phyloP scores from a whole-genome alignment of 1,139 yeast genomes.

The Lodderomyces beijingensis region DNA sequence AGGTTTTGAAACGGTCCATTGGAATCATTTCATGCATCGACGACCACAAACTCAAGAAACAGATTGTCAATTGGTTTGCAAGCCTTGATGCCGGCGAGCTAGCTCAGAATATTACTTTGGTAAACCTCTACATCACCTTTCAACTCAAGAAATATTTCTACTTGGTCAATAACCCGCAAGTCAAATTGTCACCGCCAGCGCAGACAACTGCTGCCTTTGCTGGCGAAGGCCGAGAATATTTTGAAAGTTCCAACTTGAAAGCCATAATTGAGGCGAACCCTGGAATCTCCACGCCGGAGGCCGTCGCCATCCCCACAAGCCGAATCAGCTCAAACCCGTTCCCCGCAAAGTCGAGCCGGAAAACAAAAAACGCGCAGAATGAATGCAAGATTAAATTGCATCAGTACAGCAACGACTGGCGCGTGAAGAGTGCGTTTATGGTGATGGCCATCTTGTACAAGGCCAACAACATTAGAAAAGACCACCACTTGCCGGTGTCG shows the following conservation, averaged over 20 bases:
- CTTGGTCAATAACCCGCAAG: slow-evolving; percentile 31
- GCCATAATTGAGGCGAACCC: slow-evolving; percentile 12
- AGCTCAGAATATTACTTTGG: slow-evolving; percentile 44
- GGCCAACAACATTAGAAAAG: slow-evolving; percentile 43
- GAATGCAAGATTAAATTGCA: slow-evolving; percentile 49
- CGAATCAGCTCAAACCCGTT: slow-evolving; percentile 7
- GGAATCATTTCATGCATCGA: slow-evolving; percentile 60
- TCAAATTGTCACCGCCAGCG: slow-evolving; percentile 10
- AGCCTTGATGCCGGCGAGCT: slow-evolving; percentile 38
- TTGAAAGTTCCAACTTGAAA: slow-evolving; percentile 12
- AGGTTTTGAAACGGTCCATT: slow-evolving; percentile 58
- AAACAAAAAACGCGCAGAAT: slow-evolving; percentile 17
- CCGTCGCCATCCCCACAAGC: no score
- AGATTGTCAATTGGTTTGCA: slow-evolving; percentile 58
- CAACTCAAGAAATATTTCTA: slow-evolving; percentile 45
- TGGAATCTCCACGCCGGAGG: slow-evolving; percentile 11
- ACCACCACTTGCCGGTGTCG: slow-evolving; percentile 40
- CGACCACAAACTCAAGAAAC: slow-evolving; percentile 32
- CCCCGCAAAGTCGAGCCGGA: slow-evolving; percentile 10
- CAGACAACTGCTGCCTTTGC: no score
- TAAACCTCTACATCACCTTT: slow-evolving; percentile 63
- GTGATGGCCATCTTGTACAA: slow-evolving; percentile 51
- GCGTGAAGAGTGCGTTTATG: slow-evolving; percentile 60
- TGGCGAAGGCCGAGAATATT: slow-evolving; percentile 21
- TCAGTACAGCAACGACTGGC: slow-evolving; percentile 82